Conservation (phyloP, 306 rosid species). For the Casuarina cunninghamiana region DNA sequence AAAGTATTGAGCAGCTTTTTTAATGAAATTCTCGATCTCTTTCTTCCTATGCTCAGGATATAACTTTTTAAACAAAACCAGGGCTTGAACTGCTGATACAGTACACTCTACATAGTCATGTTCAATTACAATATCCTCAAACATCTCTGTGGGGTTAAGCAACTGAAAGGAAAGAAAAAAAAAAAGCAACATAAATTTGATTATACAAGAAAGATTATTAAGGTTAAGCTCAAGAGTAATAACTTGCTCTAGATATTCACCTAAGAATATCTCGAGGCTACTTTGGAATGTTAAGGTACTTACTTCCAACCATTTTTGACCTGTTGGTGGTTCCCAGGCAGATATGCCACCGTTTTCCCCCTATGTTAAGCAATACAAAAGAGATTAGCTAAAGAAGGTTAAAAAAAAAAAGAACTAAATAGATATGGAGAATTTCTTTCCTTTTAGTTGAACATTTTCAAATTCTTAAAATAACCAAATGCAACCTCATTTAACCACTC, state of each 20-base stretch:
- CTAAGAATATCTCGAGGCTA: neutral
- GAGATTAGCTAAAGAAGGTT: neutral
- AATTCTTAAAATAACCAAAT: no score
- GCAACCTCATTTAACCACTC: no score
- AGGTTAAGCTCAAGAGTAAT: no score
- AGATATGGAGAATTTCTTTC: neutral
- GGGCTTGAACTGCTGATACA: slow-evolving; percentile 40
- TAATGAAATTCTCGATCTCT: slow-evolving; percentile 31
- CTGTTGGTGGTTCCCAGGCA: slow-evolving; percentile 69
- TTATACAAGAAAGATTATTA: slow-evolving; percentile 28
- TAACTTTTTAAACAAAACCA: slow-evolving; percentile 34
- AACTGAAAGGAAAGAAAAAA: neutral
- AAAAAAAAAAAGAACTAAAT: neutral
- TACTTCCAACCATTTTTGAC: slow-evolving; percentile 65
- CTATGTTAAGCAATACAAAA: slow-evolving; percentile 24
- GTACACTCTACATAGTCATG: slow-evolving; percentile 18
- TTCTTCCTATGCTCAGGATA: slow-evolving; percentile 20
- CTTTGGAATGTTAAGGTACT: slow-evolving; percentile 10
- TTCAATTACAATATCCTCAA: slow-evolving; percentile 43
- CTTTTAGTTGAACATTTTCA: no score
- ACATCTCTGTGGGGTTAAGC: slow-evolving; percentile 37
- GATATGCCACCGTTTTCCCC: slow-evolving; percentile 75
- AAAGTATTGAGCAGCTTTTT: slow-evolving; percentile 36
- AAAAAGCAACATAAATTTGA: neutral
- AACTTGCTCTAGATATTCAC: neutral